These are phyloP conservation scores for Heliamphora pulchella DNA, from an alignment of 179 eudicot genomes.

Conservation along the genomic window DNA sequence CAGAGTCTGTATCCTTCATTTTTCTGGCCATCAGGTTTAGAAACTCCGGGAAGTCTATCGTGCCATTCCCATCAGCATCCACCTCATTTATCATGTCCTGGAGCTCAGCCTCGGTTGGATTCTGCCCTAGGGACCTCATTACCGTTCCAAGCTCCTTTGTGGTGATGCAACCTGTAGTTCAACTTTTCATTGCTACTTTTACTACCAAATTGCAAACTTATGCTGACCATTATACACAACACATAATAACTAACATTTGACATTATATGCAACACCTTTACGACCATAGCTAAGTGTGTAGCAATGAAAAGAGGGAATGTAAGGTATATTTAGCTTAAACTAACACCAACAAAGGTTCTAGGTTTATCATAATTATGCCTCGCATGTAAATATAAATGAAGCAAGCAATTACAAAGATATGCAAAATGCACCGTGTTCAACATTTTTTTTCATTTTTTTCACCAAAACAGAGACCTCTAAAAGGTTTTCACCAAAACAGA, in stretches of 20 bases:
- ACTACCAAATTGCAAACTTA: too few species aligned
- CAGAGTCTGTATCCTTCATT: slow-evolving; percentile 13
- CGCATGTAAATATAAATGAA: not conserved
- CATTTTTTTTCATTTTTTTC: too few species aligned
- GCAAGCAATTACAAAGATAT: not conserved
- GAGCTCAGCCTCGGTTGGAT: slow-evolving; percentile 15
- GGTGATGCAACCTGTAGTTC: slow-evolving; percentile 17
- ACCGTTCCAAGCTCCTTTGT: slow-evolving; percentile 20
- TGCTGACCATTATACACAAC: too few species aligned
- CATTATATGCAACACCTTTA: not conserved
- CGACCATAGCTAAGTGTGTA: not conserved
- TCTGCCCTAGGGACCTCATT: slow-evolving; percentile 18
- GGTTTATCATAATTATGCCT: not conserved
- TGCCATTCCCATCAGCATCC: slow-evolving; percentile 14
- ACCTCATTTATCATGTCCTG: slow-evolving; percentile 16
- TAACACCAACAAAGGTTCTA: not conserved
- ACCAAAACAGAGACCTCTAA: not conserved
- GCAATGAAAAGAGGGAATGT: not conserved
- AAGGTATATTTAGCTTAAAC: not conserved
- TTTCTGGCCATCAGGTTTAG: slow-evolving; percentile 10
- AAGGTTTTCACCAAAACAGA: not conserved
- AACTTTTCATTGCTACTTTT: not conserved
- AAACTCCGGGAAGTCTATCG: slow-evolving; percentile 11
- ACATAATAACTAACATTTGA: too few species aligned
- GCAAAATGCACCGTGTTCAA: not conserved